These are phyloP conservation scores for Stephanodiscus minutulus DNA, from an alignment of 108 stramenopile genomes.

Conservation along the genomic window DNA sequence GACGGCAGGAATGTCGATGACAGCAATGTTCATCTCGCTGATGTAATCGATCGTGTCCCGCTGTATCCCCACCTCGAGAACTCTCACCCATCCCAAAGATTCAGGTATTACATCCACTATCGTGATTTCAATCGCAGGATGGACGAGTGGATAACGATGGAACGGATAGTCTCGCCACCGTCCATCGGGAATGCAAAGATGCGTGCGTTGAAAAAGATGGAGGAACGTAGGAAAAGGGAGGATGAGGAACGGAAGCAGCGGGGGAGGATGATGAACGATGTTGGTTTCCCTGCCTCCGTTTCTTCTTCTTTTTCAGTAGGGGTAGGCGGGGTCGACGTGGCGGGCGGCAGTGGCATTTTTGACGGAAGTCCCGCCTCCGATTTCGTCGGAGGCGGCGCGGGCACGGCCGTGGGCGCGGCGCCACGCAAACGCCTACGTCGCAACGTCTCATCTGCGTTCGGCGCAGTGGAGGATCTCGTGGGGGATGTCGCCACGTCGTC, in stretches of 20 bases:
- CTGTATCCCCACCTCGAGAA: constrained; percentile 18
- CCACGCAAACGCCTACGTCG: not conserved
- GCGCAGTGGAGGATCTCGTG: not conserved
- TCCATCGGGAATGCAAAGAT: constrained; percentile 84
- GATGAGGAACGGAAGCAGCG: constrained; percentile 43
- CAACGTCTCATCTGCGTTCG: not conserved
- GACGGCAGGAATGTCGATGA: constrained; percentile 16
- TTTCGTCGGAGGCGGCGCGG: constrained; percentile 9
- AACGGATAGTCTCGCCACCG: constrained; percentile 80
- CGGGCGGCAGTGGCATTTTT: not conserved
- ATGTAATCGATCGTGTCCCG: constrained; percentile 82
- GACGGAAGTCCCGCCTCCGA: constrained; percentile 20
- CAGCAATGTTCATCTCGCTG: constrained; percentile 66
- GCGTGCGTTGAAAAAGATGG: constrained; percentile 64
- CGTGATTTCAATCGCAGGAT: constrained; percentile 96
- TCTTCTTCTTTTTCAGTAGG: not conserved
- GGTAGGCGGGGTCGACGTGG: constrained; percentile 8
- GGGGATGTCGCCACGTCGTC: constrained; percentile 3
- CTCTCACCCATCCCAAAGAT: constrained; percentile 31
- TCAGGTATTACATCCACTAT: constrained; percentile 97
- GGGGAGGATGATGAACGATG: constrained; percentile 22
- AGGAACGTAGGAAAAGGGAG: constrained; percentile 39
- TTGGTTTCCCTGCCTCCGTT: not conserved
- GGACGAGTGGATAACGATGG: constrained; percentile 96
- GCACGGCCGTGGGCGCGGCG: constrained; percentile 6